Base-by-base conservation (phyloP, 1,284 basidiomycete species). In the Pisolithus thermaeus region DNA sequence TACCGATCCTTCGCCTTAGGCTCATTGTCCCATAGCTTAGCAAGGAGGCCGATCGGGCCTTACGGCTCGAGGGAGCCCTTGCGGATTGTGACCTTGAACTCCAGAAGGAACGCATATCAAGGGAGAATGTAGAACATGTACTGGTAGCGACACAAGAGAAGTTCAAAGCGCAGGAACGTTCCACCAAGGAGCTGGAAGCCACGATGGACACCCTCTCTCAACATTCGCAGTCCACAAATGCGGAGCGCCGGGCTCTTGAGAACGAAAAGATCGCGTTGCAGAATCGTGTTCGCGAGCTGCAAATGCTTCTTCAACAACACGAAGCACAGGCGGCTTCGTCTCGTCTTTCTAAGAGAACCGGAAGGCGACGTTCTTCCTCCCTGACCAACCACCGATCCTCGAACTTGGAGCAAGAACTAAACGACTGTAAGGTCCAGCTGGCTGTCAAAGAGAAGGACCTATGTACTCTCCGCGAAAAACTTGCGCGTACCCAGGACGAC, bases 161-260 rank as follows among this genome's bases (percentile, higher is more conserved):
- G 53, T 62, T 79, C 51, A 81, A 76, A 60, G 67, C 67, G 14
- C 73, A 79, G 52, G 77, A 80, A 46, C 62, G 73, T 37, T 72
- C 76, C 47, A 67, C 71, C 30, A 74, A 70, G 38, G 78, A 84
- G 49, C 72, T 87, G 35, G 77, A 87, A 55, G 68, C 73, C 35
- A 76, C 73, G 36, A 69, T 88, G n/a, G 77, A 83, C 46, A 72
- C 73, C 4, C 56, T 85, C 32, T 81, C 84, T 2, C 68, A 73
- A 44, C 71, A 73, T n/a, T 80, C 80, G 4, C 73, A 79, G 55
- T 64, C 71, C 6, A 71, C 76, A 25, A 72, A 66, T n/a, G 52
- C 70, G 20, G 73, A 72, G 30, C 65, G 70, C n/a, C 61, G 63
- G 9, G 77, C 76, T 51, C 64, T 84, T 22, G 73, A 78, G 58